Base-by-base conservation (phyloP, 1,139 yeast species). In the Saccharomyces hybrid region DNA sequence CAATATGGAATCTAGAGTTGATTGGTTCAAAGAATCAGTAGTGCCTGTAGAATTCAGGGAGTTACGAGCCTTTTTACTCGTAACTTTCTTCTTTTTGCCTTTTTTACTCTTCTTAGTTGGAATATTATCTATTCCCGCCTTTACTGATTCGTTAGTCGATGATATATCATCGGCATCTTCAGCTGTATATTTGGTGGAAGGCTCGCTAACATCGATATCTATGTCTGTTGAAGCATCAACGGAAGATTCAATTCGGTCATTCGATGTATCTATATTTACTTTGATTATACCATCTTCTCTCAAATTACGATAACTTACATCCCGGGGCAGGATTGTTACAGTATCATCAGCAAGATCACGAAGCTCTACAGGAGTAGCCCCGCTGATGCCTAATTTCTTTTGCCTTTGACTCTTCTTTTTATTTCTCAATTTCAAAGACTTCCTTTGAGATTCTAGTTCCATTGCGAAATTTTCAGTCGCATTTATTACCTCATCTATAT, bases 401-500 rank as follows among this genome's bases (percentile, higher is more conserved):
- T 25, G 46, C 5, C 11, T 13, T 26, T 50, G 46, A 14, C n/a
- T 46, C 44, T 50, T 46, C 23, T 46, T 46, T 1, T 31, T 38
- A n/a, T 4, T 23, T 7, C n/a, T 31, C 5, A 26, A 14, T 34
- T 34, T 34, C 42, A 34, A 34, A 34, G 25, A 14, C 2, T 34
- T 14, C 4, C 23, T 14, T 34, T 34, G 42, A 34, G 42, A 14
- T 14, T 9, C 2, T 8, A 34, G 16, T 4, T 23, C 46, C 34
- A 11, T 32, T 26, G 50, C 28, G 8, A 54, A 32, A 2, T 48
- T 50, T 29, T 55, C 53, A n/a, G 61, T 46, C 4, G 57, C 56
- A 55, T 49, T 51, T 20, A 57, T 53, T 53, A 55, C 47, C 13
- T 46, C 49, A 41, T 54, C 59, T 14, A 58, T 56, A 6, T 53